phyloP scores from a whole-genome alignment of 306 rosid genomes.

The Bauhinia variegata region DNA sequence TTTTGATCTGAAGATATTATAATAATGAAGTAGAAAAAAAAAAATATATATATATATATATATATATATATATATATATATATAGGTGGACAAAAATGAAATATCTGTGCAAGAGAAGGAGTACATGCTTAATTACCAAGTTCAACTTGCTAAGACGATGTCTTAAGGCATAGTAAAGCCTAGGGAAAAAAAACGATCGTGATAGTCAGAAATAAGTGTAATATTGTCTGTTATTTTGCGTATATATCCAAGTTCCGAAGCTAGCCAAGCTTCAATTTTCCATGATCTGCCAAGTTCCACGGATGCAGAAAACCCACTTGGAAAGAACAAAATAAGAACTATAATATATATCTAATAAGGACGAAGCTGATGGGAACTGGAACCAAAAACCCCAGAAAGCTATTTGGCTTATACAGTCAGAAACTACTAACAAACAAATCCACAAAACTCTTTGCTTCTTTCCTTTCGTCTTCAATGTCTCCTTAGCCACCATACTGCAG shows the following conservation, averaged over 20 bases:
- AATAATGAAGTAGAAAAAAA: constrained; percentile 34
- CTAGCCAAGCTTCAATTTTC: constrained; percentile 47
- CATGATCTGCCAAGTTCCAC: constrained; percentile 40
- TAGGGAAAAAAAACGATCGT: constrained; percentile 34
- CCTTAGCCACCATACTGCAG: neutral
- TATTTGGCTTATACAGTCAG: constrained; percentile 24
- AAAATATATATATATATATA: too few relatives aligned
- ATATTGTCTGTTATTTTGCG: constrained; percentile 45
- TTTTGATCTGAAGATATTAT: constrained; percentile 2
- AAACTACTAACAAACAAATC: too few relatives aligned
- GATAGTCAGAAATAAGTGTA: constrained; percentile 36
- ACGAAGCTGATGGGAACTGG: constrained; percentile 21
- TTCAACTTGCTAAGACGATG: constrained; percentile 38
- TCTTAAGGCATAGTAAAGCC: constrained; percentile 38
- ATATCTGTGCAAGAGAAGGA: constrained; percentile 30
- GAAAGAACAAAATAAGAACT: neutral
- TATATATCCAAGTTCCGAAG: constrained; percentile 41
- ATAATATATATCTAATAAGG: neutral
- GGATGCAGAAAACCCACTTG: constrained; percentile 43
- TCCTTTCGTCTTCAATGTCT: constrained; percentile 4
- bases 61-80: too few relatives aligned
- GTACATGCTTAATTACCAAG: constrained; percentile 29
- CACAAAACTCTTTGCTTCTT: neutral
- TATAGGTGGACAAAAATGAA: constrained; percentile 17
- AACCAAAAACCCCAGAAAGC: constrained; percentile 27